Base-by-base conservation (phyloP, 108 stramenopile genomes). In the Ochromonas danica region DNA sequence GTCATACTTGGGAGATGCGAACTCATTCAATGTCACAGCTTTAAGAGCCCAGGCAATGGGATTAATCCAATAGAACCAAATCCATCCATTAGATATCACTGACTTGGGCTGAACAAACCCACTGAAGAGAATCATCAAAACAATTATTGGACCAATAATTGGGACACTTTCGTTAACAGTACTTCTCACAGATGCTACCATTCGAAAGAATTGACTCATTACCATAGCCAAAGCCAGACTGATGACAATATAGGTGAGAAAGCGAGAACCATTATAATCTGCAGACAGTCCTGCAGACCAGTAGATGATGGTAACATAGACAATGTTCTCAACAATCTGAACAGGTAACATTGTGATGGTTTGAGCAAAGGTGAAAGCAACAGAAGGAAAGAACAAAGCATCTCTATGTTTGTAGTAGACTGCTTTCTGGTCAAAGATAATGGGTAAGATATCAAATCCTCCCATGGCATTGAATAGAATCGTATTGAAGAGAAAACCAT, bases 401-500 rank as follows among this genome's bases (percentile, higher is more conserved):
- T 90, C 89, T 40, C 89, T 88, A 62, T 94, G 93, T 77, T 95
- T 94, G 89, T 95, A 92, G 41, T 93, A 89, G 17, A 93, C 83
- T 17, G 80, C 78, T 10, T 93, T 86, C 31, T 71, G 71, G 43
- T 87, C 82, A 75, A 91, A 89, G 57, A 91, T 89, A n/a, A 82
- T 81, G 25, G 88, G 71, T n/a, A 94, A 75, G 71, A 87, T 87
- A 27, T 88, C 71, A 88, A 92, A 89, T 0, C 87, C 90, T n/a
- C 89, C 88, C 57, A 90, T 36, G 43, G 80, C 79, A 31, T 90
- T 80, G 74, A 87, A 91, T n/a, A n/a, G n/a, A n/a, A n/a, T n/a
- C n/a, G n/a, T n/a, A n/a, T n/a, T n/a, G n/a, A n/a, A n/a, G n/a
- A n/a, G n/a, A n/a, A n/a, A n/a, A n/a, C n/a, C n/a, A n/a, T n/a